These are phyloP conservation scores for Petunia secreta DNA, from an alignment of 257 asterid genomes.

Conservation along the genomic window DNA sequence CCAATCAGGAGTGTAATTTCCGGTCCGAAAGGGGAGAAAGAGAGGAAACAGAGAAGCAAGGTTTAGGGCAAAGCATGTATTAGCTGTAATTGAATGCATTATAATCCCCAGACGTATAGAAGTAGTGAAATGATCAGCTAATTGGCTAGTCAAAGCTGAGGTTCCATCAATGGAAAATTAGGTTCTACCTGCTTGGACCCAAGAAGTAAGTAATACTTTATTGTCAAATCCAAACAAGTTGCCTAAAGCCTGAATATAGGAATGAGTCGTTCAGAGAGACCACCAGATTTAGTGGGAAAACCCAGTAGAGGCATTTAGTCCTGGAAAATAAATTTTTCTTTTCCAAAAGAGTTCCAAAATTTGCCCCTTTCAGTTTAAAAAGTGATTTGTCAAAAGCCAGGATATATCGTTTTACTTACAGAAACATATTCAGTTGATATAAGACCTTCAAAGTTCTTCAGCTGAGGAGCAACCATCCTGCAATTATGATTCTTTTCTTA, in stretches of 20 bases:
- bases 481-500: constrained; percentile 32
- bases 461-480: constrained; percentile 63
- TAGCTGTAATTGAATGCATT: background rate
- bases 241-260: background rate
- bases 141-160: background rate
- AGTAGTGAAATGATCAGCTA: background rate
- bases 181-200: background rate
- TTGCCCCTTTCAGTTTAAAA: background rate
- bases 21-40: background rate
- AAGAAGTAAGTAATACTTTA: background rate
- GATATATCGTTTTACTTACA: constrained; percentile 38
- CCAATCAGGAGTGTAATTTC: background rate
- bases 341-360: background rate
- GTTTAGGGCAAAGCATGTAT: background rate
- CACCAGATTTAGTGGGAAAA: background rate
- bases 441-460: constrained; percentile 63
- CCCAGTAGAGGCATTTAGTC: background rate
- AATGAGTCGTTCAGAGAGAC: background rate
- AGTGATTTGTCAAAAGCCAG: constrained; percentile 7
- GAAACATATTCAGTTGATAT: constrained; percentile 44
- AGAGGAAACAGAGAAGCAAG: background rate
- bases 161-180: background rate
- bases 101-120: background rate
- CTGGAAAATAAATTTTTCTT: background rate
- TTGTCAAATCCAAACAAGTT: no score